phyloP scores from a whole-genome alignment of 352 stramenopile species.

The Phytophthora quininea region DNA sequence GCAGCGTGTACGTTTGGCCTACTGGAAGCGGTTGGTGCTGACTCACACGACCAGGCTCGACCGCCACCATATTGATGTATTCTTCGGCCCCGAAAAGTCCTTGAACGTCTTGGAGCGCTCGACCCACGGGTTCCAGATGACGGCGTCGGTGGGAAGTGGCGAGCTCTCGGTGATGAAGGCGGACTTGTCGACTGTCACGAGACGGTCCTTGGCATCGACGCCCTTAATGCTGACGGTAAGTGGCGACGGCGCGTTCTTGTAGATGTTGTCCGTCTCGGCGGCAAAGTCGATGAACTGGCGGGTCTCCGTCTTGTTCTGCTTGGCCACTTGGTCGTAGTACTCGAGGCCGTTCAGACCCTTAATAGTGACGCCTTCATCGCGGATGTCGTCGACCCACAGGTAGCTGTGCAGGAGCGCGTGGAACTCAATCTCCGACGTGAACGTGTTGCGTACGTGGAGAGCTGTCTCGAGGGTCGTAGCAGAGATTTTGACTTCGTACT shows the following conservation, averaged over 20 bases:
- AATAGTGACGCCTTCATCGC: slow-evolving; percentile 56
- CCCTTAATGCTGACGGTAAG: slow-evolving; percentile 59
- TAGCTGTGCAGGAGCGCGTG: slow-evolving; percentile 96
- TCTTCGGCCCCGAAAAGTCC: slow-evolving; percentile 93
- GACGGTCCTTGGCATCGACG: slow-evolving; percentile 41
- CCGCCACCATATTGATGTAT: slow-evolving; percentile 94
- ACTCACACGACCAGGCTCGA: slow-evolving; percentile 91
- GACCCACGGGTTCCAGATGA: slow-evolving; percentile 94
- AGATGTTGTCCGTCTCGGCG: slow-evolving; percentile 89
- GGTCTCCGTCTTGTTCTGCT: slow-evolving; percentile 57
- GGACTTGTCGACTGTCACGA: slow-evolving; percentile 72
- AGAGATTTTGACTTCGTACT: slow-evolving; percentile 71
- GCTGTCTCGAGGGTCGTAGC: slow-evolving; percentile 60
- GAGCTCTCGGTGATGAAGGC: slow-evolving; percentile 42
- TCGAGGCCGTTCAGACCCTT: slow-evolving; percentile 82
- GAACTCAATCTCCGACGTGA: slow-evolving; percentile 81
- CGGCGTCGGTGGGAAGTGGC: slow-evolving; percentile 61
- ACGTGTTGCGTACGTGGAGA: slow-evolving; percentile 89
- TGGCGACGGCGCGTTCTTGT: slow-evolving; percentile 63
- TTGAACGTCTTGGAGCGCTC: slow-evolving; percentile 91
- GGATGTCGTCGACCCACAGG: slow-evolving; percentile 82
- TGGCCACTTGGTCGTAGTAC: slow-evolving; percentile 88
- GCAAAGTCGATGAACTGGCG: slow-evolving; percentile 59
- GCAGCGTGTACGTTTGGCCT: slow-evolving; percentile 52
- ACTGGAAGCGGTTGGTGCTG: slow-evolving; percentile 44